Conservation (phyloP, 148 eudicot species). For the Vaccinium darrowii region DNA sequence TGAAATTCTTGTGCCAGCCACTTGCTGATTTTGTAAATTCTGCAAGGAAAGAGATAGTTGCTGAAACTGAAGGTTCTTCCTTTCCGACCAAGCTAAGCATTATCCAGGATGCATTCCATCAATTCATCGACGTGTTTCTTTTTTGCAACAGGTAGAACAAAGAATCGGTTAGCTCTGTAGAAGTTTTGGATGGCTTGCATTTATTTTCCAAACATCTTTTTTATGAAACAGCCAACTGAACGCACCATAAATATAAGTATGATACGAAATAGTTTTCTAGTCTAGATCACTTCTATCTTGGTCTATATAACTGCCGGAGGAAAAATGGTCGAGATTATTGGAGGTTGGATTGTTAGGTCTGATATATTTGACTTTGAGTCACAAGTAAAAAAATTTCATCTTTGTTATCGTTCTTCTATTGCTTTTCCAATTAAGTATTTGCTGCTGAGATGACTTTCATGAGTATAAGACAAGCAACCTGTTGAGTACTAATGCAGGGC, state of each 20-base stretch:
- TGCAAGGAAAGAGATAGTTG: slow-evolving; percentile 49
- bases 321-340: neutral
- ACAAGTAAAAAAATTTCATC: neutral
- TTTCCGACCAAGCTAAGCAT: slow-evolving; percentile 26
- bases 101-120: slow-evolving; percentile 48
- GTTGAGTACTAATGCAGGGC: neutral
- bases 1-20: slow-evolving; percentile 71
- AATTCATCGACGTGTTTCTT: slow-evolving; percentile 44
- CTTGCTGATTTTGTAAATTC: slow-evolving; percentile 64
- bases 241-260: slow-evolving; percentile 4
- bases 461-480: neutral
- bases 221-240: neutral
- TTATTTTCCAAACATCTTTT: neutral
- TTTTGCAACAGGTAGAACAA: slow-evolving; percentile 47
- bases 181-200: neutral
- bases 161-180: neutral
- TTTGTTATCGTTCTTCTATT: neutral
- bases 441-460: neutral
- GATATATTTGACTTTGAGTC: neutral
- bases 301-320: neutral
- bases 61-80: slow-evolving; percentile 36
- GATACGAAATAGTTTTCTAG: neutral
- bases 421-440: neutral
- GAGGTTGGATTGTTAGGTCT: neutral
- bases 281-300: neutral